Percentiles rank a stretch among this genome's conserved stretches.
These are phyloP conservation scores for Selaginella tamariscina DNA, from an alignment of 75 land plant species.

Conservation along the genomic window DNA sequence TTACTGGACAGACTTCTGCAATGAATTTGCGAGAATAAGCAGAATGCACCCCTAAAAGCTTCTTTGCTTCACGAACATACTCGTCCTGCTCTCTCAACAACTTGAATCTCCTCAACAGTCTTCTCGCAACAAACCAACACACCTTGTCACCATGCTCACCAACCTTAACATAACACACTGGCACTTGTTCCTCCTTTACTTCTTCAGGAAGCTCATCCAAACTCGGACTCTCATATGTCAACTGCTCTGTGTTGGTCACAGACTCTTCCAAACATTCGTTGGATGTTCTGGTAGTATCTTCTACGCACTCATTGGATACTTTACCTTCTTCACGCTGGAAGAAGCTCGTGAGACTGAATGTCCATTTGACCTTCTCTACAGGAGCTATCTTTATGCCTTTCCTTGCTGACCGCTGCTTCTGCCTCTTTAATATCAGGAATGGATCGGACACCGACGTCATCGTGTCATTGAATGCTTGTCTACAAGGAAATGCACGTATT, in stretches of 20 bases:
- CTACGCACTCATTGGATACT: neutral
- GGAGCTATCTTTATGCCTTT: neutral
- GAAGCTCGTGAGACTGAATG: neutral
- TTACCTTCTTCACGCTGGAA: neutral
- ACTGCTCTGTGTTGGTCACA: neutral
- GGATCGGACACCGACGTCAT: no score
- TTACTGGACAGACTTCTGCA: neutral
- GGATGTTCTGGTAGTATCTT: neutral
- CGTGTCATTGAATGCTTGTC: no score
- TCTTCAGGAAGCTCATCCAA: neutral
- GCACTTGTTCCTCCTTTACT: neutral
- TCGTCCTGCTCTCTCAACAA: neutral
- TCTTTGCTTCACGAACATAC: neutral
- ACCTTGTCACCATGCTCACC: neutral
- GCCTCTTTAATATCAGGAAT: no score
- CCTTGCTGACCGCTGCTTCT: neutral
- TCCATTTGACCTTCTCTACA: neutral
- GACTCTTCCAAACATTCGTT: no score
- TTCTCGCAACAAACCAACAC: neutral
- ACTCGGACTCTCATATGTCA: neutral
- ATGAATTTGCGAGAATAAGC: no score
- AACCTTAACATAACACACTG: neutral
- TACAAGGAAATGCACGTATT: no score
- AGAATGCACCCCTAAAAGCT: neutral
- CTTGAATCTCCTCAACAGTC: neutral